Evolutionary conservation across 2,329 filamentous ascomycete genomes (phyloP).

Genomic region (Fusarium mundagurra): DNA sequence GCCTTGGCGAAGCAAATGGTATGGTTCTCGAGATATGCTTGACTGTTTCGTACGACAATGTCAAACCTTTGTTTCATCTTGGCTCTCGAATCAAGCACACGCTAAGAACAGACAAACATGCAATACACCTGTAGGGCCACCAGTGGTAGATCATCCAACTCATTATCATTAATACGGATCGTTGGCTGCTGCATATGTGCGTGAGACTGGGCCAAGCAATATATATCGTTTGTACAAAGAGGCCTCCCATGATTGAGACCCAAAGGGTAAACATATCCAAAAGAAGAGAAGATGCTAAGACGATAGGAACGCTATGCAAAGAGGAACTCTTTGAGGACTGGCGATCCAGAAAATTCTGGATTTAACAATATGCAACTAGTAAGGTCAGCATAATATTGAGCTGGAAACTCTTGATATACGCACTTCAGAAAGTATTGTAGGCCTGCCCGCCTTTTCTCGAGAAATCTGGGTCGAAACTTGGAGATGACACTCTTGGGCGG

Average conservation of each 20-base stretch:
- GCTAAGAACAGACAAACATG: not conserved
- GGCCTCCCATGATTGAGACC: conserved; percentile 21
- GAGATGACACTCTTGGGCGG: conserved; percentile 93
- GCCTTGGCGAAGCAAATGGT: conserved; percentile 15
- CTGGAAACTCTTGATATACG: conserved; percentile 43
- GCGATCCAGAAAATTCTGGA: conserved; percentile 92
- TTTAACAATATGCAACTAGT: conserved; percentile 87
- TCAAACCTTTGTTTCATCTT: conserved; percentile 7
- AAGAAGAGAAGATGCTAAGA: conserved; percentile 27
- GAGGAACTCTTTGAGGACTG: conserved; percentile 89
- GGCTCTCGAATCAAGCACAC: not conserved
- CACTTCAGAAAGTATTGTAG: conserved; percentile 95
- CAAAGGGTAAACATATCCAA: conserved; percentile 33
- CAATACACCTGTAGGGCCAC: not conserved
- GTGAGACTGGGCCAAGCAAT: conserved; percentile 25
- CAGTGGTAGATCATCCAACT: conserved; percentile 32
- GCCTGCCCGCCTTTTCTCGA: conserved; percentile 84
- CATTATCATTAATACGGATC: conserved; percentile 43
- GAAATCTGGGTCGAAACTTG: conserved; percentile 83
- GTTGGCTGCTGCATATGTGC: conserved; percentile 26
- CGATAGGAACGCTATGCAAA: conserved; percentile 64
- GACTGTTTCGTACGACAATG: not conserved
- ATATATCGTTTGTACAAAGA: conserved; percentile 37
- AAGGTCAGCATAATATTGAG: conserved; percentile 20
- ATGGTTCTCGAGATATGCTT: not conserved